phyloP scores from a whole-genome alignment of 1,139 yeast genomes.

The Candida smagusa region DNA sequence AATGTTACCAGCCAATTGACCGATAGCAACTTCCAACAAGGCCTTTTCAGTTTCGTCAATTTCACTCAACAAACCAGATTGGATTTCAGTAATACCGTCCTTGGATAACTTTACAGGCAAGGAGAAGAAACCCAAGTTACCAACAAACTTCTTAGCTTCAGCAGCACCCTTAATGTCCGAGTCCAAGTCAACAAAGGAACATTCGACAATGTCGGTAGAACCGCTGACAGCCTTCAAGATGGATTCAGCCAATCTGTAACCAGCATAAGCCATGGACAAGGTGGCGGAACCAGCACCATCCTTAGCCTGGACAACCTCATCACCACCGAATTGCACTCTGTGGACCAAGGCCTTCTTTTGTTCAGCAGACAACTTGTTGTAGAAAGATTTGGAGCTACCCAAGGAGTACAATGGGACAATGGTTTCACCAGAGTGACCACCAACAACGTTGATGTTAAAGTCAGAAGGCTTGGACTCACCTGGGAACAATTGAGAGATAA shows the following conservation, averaged over 20 bases:
- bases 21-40: slow-evolving; percentile 77
- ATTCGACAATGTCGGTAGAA: slow-evolving; percentile 58
- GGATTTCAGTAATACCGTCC: slow-evolving; percentile 75
- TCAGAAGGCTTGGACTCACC: slow-evolving; percentile 58
- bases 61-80: slow-evolving; percentile 49
- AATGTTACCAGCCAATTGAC: slow-evolving; percentile 69
- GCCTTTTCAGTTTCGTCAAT: slow-evolving; percentile 63
- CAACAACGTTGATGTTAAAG: slow-evolving; percentile 80
- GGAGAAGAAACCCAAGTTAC: slow-evolving; percentile 90
- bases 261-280: slow-evolving; percentile 97
- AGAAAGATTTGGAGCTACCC: slow-evolving; percentile 31
- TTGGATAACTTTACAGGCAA: slow-evolving; percentile 88
- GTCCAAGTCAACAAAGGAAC: slow-evolving; percentile 60
- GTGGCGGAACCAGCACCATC: slow-evolving; percentile 99
- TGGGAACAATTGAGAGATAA: slow-evolving; percentile 66
- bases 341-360: slow-evolving; percentile 62
- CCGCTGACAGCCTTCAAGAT: slow-evolving; percentile 73
- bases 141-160: slow-evolving; percentile 71
- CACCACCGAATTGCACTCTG: slow-evolving; percentile 98
- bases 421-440: slow-evolving; percentile 99
- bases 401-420: slow-evolving; percentile 88
- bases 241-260: slow-evolving; percentile 89
- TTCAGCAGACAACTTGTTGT: slow-evolving; percentile 20
- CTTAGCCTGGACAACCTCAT: slow-evolving; percentile 97
- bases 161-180: slow-evolving; percentile 53